Conservation (phyloP, 2,329 filamentous ascomycete genomes). For the Colletotrichum tropicicola region DNA sequence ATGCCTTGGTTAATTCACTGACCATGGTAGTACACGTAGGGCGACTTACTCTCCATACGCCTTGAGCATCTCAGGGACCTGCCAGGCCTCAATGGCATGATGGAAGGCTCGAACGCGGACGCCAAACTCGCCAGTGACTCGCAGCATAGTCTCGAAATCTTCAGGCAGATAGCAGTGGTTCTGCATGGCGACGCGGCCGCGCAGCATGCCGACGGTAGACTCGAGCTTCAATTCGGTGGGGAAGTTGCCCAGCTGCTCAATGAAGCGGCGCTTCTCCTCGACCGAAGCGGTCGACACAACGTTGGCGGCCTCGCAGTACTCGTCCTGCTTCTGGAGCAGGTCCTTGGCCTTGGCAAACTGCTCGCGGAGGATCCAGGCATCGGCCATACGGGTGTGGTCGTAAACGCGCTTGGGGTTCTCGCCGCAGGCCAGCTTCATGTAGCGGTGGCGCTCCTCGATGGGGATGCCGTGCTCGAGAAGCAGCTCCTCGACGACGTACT, state of each 20-base stretch:
- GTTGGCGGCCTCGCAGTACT: slow-evolving; percentile 36
- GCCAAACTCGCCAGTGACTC: slow-evolving; percentile 51
- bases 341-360: slow-evolving; percentile 48
- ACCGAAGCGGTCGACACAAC: slow-evolving; percentile 29
- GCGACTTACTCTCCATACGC: slow-evolving; percentile 38
- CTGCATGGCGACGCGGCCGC: slow-evolving; percentile 51
- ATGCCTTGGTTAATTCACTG: slow-evolving; percentile 11
- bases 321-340: slow-evolving; percentile 46
- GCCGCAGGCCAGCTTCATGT: slow-evolving; percentile 57
- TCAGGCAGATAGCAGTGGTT: slow-evolving; percentile 55
- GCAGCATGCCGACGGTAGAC: slow-evolving; percentile 48
- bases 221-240: slow-evolving; percentile 49
- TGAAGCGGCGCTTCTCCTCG: slow-evolving; percentile 34
- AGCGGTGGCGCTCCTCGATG: slow-evolving; percentile 40
- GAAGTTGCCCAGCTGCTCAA: slow-evolving; percentile 31
- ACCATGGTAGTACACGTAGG: slow-evolving; percentile 18
- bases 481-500: slow-evolving; percentile 51
- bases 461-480: slow-evolving; percentile 49
- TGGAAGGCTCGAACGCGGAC: slow-evolving; percentile 51
- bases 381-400: slow-evolving; percentile 49
- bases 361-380: slow-evolving; percentile 48
- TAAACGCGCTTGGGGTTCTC: slow-evolving; percentile 52
- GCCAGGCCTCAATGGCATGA: slow-evolving; percentile 49
- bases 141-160: slow-evolving; percentile 53
- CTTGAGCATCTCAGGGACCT: slow-evolving; percentile 50